Conservation (phyloP, 208 protist genomes). For the Trypanosoma conorhini region DNA sequence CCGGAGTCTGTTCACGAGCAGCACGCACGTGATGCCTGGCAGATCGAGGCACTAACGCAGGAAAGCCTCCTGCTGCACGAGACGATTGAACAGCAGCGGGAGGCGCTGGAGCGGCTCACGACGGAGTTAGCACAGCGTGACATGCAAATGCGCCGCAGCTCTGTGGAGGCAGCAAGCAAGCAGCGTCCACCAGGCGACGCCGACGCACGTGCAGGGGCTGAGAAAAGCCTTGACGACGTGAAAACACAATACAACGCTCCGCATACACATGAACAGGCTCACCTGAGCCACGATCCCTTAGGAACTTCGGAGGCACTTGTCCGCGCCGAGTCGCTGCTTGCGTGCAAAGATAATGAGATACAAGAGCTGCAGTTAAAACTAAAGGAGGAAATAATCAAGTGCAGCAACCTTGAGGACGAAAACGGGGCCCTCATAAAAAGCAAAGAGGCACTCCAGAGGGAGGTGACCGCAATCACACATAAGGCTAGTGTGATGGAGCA, state of each 20-base stretch:
- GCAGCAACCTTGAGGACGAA: slow-evolving; percentile 12
- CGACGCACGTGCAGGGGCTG: background rate
- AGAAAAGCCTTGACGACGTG: background rate
- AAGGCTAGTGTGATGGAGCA: background rate
- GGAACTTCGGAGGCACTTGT: background rate
- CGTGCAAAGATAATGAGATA: background rate
- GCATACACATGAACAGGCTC: background rate
- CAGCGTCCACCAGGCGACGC: background rate
- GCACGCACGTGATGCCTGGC: slow-evolving; percentile 4
- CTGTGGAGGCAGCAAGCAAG: background rate
- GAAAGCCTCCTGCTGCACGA: slow-evolving; percentile 2
- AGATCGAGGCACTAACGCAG: background rate
- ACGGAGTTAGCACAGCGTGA: slow-evolving; percentile 8
- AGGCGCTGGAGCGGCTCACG: background rate
- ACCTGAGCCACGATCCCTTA: background rate
- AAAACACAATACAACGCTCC: background rate
- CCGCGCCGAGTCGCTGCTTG: background rate
- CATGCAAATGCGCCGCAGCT: background rate
- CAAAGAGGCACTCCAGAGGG: background rate
- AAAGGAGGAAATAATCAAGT: background rate
- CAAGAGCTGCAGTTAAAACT: background rate
- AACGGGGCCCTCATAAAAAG: slow-evolving; percentile 1
- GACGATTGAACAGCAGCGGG: slow-evolving; percentile 9
- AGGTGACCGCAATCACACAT: background rate
- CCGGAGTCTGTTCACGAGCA: slow-evolving; percentile 20